Base-by-base conservation (phyloP, 768 basidiomycete species). In the Pleurotus tuber-regium region DNA sequence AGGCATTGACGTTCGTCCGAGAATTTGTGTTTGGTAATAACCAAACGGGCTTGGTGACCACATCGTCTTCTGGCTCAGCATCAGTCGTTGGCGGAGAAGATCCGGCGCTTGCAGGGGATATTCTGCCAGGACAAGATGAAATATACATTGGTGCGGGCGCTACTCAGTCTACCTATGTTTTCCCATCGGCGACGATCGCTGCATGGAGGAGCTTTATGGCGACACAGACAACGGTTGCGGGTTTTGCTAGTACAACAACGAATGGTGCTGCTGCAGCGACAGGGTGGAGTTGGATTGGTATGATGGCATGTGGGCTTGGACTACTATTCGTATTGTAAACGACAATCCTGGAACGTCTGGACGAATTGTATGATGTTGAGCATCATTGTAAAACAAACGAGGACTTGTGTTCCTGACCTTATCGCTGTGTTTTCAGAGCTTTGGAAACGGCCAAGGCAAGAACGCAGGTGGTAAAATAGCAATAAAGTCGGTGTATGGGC, bases 1-100 rank as follows among this genome's bases (percentile, higher is more conserved):
- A 89, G 87, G 84, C 80, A 4, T 73, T 77, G 61, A 75, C 75
- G 16, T 80, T 89, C 63, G 61, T 75, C 11, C 79, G 81, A 16
- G 84, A 89, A 54, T 89, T 88, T 55, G 69, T 89, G 43, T 68
- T 89, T 33, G 86, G 87, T 2, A 66, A 65, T 51, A 84, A 86
- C 63, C 51, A 67, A 26, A 82, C 81, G 1, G 87, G 86, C 0
- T 72, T 80, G 4, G 80, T 89, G 30, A 67, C 62, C 18, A 60
- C 60, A 21, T 54, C 61, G n/a, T 52, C 61, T 24, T 50, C 56
- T 4, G 69, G 69, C n/a, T 46, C 61, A 7, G 55, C 55, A 18
- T 59, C 57, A 18, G 74, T 77, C 8, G 55, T 75, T 1, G 76
- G 75, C 9, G 87, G 86, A 7, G 79, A 81, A 57, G 66, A 74